Evolutionary conservation across 768 basidiomycete species (phyloP).

Genomic region (Udeniomyces megalosporus): DNA sequence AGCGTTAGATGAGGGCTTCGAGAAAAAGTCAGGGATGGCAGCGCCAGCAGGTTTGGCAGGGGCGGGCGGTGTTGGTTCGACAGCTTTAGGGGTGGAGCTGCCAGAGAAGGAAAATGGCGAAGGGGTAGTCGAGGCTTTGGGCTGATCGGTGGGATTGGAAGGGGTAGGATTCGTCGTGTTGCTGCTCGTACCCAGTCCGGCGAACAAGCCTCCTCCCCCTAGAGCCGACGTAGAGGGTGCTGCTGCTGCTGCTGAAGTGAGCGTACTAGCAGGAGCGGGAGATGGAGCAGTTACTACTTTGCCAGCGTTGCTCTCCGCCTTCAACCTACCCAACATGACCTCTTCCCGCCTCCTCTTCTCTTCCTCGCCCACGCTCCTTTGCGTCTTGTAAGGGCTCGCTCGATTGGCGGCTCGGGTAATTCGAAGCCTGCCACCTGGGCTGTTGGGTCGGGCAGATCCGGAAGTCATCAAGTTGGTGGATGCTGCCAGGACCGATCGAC

Average conservation of each 20-base stretch:
- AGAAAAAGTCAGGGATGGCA: constrained; percentile 5
- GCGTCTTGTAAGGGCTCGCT: background rate
- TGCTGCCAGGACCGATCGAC: background rate
- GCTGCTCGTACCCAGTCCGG: background rate
- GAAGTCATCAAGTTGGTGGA: background rate
- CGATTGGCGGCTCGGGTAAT: background rate
- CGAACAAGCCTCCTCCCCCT: background rate
- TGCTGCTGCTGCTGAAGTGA: background rate
- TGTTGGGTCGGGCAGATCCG: background rate
- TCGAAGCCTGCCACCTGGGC: background rate
- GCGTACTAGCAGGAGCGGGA: background rate
- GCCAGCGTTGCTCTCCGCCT: background rate
- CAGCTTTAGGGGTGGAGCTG: background rate
- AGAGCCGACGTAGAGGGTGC: background rate
- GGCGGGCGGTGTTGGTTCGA: background rate
- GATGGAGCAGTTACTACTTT: background rate
- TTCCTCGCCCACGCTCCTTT: background rate
- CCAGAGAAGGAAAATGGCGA: background rate
- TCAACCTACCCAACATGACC: background rate
- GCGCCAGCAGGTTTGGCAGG: background rate
- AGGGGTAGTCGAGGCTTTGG: background rate
- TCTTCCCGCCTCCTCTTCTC: constrained; percentile 9
- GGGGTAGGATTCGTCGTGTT: background rate
- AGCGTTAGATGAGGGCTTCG: background rate
- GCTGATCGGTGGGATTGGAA: background rate